A percentile compares a stretch with the other conserved stretches of the same genome.
phyloP scores from a whole-genome alignment of 495 filamentous ascomycete species.

The Platismatia glauca region DNA sequence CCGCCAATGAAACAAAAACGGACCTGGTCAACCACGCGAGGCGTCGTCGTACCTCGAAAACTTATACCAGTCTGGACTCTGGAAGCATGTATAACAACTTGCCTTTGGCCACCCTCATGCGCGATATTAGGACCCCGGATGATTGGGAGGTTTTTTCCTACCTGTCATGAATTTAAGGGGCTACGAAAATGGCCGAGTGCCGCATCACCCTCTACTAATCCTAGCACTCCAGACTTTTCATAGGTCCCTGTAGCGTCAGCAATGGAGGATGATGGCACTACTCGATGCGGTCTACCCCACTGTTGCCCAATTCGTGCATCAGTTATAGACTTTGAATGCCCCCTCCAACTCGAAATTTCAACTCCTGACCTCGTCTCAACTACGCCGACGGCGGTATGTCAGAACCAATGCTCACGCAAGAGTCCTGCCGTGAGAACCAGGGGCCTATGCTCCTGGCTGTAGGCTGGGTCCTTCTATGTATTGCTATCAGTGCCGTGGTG shows the following conservation, averaged over 20 bases:
- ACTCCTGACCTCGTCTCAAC: background rate
- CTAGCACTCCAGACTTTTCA: background rate
- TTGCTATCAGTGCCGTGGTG: conserved; percentile 16
- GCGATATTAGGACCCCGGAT: background rate
- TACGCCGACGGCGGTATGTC: conserved; percentile 12
- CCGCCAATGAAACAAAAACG: background rate
- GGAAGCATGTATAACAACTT: background rate
- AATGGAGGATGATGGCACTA: background rate
- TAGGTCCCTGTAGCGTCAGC: background rate
- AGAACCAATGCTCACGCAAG: conserved; percentile 2
- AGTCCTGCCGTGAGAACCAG: conserved; percentile 17
- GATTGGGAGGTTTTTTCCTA: background rate
- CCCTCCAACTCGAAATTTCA: background rate
- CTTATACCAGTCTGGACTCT: conserved; percentile 5
- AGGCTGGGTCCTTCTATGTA: conserved; percentile 9
- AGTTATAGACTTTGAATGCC: background rate
- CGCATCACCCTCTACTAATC: background rate
- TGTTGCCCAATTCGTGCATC: background rate
- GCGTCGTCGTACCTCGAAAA: background rate
- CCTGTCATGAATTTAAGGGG: background rate
- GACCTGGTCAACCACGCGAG: background rate
- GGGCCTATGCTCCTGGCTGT: conserved; percentile 20
- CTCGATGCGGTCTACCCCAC: background rate
- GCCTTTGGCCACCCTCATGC: background rate
- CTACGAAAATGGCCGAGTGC: background rate